Evolutionary conservation across 2,329 filamentous ascomycete genomes (phyloP).

Genomic region (Amphichorda felina): DNA sequence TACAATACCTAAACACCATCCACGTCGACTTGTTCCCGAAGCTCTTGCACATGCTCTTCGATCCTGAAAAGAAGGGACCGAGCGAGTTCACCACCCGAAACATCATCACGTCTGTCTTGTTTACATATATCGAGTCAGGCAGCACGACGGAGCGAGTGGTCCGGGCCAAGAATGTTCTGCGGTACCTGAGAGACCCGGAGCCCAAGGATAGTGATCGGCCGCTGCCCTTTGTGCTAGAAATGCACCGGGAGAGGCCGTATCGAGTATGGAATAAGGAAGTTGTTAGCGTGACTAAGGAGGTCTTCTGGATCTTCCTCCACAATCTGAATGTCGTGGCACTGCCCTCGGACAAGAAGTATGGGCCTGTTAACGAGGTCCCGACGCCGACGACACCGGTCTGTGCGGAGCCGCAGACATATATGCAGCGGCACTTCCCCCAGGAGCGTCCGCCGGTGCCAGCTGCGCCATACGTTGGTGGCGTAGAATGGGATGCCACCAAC

Average conservation of each 20-base stretch:
- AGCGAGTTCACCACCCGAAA: slow-evolving; percentile 91
- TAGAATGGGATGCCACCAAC: slow-evolving; percentile 98
- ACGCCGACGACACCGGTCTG: no score
- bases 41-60: slow-evolving; percentile 79
- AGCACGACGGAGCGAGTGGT: slow-evolving; percentile 47
- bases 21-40: slow-evolving; percentile 76
- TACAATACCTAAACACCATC: slow-evolving; percentile 70
- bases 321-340: slow-evolving; percentile 78
- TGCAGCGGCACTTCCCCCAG: slow-evolving; percentile 65
- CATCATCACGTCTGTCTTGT: slow-evolving; percentile 79
- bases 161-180: slow-evolving; percentile 62
- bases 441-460: slow-evolving; percentile 85
- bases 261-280: slow-evolving; percentile 91
- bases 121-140: slow-evolving; percentile 72
- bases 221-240: slow-evolving; percentile 77
- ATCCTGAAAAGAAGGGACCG: slow-evolving; percentile 95
- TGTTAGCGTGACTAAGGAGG: slow-evolving; percentile 87
- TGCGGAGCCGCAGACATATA: slow-evolving; percentile 50
- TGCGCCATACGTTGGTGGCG: slow-evolving; percentile 89
- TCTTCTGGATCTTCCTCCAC: slow-evolving; percentile 98
- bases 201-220: slow-evolving; percentile 66
- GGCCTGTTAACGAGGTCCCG: no score
- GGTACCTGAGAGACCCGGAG: slow-evolving; percentile 69
- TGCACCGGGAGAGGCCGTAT: slow-evolving; percentile 79
- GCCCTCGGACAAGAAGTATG: slow-evolving; percentile 27